phyloP scores from a whole-genome alignment of 192 early-diverging fungal species.

The Chytriomyces hyalinus region DNA sequence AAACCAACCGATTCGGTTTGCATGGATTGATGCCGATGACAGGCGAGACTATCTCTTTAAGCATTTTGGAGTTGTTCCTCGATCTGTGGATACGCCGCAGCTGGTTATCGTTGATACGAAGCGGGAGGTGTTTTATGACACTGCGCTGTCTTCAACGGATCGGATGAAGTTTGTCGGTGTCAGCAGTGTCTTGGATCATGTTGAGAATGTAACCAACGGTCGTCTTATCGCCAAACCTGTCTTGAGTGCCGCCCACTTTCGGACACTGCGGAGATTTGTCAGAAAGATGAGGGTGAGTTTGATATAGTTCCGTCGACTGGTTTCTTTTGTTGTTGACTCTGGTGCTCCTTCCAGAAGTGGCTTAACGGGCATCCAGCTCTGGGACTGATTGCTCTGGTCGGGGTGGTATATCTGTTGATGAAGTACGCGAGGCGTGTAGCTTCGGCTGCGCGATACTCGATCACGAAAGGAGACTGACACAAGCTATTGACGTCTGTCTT shows the following conservation, averaged over 20 bases:
- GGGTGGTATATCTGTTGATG: too few relatives aligned
- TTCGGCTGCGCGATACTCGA: too few relatives aligned
- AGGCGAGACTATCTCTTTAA: slow-evolving; percentile 43
- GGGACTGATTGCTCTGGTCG: too few relatives aligned
- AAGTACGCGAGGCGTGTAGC: too few relatives aligned
- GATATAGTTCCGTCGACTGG: background rate
- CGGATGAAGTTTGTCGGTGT: background rate
- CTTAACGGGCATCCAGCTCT: background rate
- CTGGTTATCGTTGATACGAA: slow-evolving; percentile 51
- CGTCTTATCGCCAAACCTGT: background rate
- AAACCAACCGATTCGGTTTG: slow-evolving; percentile 15
- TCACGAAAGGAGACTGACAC: too few relatives aligned
- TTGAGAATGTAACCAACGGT: background rate
- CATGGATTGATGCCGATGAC: slow-evolving; percentile 51
- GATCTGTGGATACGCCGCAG: slow-evolving; percentile 27
- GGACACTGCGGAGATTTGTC: too few relatives aligned
- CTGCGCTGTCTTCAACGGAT: slow-evolving; percentile 22
- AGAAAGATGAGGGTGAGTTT: background rate
- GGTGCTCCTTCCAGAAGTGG: background rate
- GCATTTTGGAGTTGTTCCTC: slow-evolving; percentile 44
- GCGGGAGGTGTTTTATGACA: slow-evolving; percentile 49
- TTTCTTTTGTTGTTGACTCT: background rate
- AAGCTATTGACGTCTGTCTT: too few relatives aligned
- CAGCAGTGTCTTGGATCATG: slow-evolving; percentile 6
- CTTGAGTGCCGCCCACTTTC: too few relatives aligned